A percentile compares a stretch with the other conserved stretches of the same genome.
Conservation (phyloP, 345 rosid genomes). For the Durio zibethinus region DNA sequence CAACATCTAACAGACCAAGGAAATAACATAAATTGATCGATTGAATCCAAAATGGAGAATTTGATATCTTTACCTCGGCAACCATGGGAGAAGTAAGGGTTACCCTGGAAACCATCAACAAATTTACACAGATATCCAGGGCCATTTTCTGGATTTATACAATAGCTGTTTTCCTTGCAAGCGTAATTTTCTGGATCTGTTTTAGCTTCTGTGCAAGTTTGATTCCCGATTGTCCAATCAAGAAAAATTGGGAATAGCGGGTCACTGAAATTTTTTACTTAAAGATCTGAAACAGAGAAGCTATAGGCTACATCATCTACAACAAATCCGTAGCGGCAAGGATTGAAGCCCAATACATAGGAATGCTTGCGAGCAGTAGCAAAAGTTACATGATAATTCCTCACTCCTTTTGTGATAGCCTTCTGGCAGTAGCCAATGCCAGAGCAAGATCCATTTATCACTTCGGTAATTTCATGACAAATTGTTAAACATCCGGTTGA, state of each 20-base stretch:
- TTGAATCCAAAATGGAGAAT: not conserved
- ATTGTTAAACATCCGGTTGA: slow-evolving; percentile 34
- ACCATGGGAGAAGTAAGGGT: slow-evolving; percentile 16
- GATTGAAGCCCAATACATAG: not conserved
- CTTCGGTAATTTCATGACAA: slow-evolving; percentile 6
- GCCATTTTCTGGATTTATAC: not conserved
- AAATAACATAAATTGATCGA: not conserved
- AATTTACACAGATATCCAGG: slow-evolving; percentile 10
- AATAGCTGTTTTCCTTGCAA: slow-evolving; percentile 15
- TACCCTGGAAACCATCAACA: slow-evolving; percentile 12
- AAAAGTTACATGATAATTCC: not conserved
- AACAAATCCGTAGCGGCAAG: slow-evolving; percentile 28
- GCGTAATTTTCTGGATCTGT: not conserved
- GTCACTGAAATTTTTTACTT: not conserved
- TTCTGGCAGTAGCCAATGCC: slow-evolving; percentile 15
- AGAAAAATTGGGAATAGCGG: not conserved
- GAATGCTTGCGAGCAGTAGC: not conserved
- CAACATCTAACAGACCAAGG: too few species aligned
- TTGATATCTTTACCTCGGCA: slow-evolving; percentile 4
- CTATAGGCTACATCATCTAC: slow-evolving; percentile 5
- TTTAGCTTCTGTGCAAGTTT: not conserved
- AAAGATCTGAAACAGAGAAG: not conserved
- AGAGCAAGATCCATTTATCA: not conserved
- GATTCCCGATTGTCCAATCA: slow-evolving; percentile 1
- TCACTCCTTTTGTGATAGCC: slow-evolving; percentile 5